These are phyloP conservation scores for Alnus rubra DNA, from an alignment of 306 rosid genomes.

Conservation along the genomic window DNA sequence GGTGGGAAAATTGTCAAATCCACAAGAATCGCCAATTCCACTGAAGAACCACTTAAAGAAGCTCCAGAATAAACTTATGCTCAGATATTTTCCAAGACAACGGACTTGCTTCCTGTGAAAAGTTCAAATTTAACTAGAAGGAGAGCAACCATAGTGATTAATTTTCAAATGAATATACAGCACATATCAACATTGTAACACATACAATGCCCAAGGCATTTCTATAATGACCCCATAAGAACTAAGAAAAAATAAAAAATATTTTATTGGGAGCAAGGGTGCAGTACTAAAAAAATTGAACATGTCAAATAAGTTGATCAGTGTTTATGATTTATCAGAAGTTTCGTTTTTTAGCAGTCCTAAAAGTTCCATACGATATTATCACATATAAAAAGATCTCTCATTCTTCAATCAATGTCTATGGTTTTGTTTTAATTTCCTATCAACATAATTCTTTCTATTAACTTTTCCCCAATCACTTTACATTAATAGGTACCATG, in stretches of 20 bases:
- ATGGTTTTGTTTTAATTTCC: not conserved
- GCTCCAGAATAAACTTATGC: conserved; percentile 76
- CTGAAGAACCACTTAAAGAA: conserved; percentile 92
- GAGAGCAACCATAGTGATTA: not conserved
- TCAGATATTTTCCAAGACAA: conserved; percentile 71
- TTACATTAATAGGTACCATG: not conserved
- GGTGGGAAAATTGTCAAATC: conserved; percentile 88
- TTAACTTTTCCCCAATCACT: not conserved
- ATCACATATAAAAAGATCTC: not conserved
- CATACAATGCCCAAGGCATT: not conserved
- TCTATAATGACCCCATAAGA: conserved; percentile 16
- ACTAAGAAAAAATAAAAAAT: conserved; percentile 6
- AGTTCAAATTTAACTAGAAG: conserved; percentile 11
- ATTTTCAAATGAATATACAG: conserved; percentile 13
- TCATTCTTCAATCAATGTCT: not conserved
- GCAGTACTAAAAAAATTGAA: not conserved
- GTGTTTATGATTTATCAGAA: not conserved
- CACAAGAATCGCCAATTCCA: conserved; percentile 85
- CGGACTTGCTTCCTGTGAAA: conserved; percentile 75
- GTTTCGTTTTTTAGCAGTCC: not conserved
- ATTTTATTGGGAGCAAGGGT: conserved; percentile 16
- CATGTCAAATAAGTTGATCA: not conserved
- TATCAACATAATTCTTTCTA: not conserved
- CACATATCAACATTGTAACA: not conserved
- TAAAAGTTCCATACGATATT: not conserved